Conservation (phyloP, 2,329 filamentous ascomycete species). For the Macrophomina phaseolina region DNA sequence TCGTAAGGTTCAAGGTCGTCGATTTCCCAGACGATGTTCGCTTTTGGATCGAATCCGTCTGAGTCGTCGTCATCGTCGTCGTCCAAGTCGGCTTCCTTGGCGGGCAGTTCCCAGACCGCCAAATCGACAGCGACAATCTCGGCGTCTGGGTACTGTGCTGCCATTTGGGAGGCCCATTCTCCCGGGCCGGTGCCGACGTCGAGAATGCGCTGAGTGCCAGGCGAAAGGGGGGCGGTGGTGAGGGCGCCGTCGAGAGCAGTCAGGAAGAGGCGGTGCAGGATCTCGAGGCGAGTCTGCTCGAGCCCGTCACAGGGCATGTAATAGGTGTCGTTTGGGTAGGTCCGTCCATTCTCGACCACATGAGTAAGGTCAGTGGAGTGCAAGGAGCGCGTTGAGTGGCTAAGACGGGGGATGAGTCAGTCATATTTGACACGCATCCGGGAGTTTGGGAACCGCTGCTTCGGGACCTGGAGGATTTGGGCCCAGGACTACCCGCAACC, state of each 20-base stretch:
- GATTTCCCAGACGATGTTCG: constrained; percentile 41
- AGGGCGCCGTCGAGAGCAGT: constrained; percentile 43
- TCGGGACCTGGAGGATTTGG: constrained; percentile 20
- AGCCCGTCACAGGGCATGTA: constrained; percentile 71
- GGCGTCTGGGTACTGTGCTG: constrained; percentile 48
- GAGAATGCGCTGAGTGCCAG: constrained; percentile 39
- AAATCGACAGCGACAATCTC: constrained; percentile 58
- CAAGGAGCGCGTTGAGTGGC: constrained; percentile 44
- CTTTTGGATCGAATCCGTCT: constrained; percentile 30
- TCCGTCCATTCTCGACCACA: constrained; percentile 65
- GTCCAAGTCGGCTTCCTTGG: constrained; percentile 29
- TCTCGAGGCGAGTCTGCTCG: constrained; percentile 67
- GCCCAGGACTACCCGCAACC: not conserved
- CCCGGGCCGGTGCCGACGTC: constrained; percentile 57
- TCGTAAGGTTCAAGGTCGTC: constrained; percentile 45
- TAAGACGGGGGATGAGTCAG: constrained; percentile 16
- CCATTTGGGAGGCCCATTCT: constrained; percentile 57
- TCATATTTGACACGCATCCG: constrained; percentile 12
- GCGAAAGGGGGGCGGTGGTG: constrained; percentile 41
- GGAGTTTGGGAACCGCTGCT: constrained; percentile 21
- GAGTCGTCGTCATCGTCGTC: constrained; percentile 36
- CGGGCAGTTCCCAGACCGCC: constrained; percentile 56
- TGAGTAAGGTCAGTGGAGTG: constrained; percentile 59
- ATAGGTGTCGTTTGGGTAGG: constrained; percentile 66
- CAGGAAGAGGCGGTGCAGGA: constrained; percentile 68